These are phyloP conservation scores for Trametes coccinea DNA, from an alignment of 768 basidiomycete species.

Conservation along the genomic window DNA sequence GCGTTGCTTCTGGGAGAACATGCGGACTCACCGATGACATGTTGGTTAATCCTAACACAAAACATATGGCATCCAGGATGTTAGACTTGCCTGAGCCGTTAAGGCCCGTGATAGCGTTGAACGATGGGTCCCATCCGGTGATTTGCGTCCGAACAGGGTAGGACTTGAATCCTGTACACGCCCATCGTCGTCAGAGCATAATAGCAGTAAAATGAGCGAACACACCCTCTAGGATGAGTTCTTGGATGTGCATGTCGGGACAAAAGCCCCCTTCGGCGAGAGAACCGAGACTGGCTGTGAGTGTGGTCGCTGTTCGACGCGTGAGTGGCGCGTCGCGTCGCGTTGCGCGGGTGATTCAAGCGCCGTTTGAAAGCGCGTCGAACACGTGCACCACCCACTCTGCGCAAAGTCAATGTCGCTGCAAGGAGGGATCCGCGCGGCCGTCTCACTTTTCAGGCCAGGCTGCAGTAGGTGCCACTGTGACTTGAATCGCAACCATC, in stretches of 20 bases:
- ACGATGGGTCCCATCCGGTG: slow-evolving; percentile 94
- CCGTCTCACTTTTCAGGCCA: not conserved
- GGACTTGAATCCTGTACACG: slow-evolving; percentile 84
- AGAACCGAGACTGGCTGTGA: not conserved
- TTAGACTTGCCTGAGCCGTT: slow-evolving; percentile 98
- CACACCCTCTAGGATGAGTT: slow-evolving; percentile 88
- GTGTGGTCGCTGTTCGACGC: slow-evolving; percentile 10
- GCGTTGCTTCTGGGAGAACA: not conserved
- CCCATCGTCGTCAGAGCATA: not conserved
- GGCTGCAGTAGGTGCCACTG: no score
- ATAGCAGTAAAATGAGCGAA: not conserved
- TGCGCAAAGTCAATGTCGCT: not conserved
- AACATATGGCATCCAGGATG: slow-evolving; percentile 98
- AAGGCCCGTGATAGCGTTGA: slow-evolving; percentile 97
- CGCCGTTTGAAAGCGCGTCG: slow-evolving; percentile 9
- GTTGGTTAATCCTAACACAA: slow-evolving; percentile 96
- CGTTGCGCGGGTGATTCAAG: slow-evolving; percentile 5
- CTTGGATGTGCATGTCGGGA: slow-evolving; percentile 83
- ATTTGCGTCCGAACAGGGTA: slow-evolving; percentile 97
- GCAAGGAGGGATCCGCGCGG: not conserved
- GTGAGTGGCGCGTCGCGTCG: slow-evolving; percentile 24
- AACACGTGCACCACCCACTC: not conserved
- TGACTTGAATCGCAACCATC: not conserved
- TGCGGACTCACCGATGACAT: slow-evolving; percentile 72
- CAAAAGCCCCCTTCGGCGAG: not conserved